Evolutionary conservation across 768 basidiomycete genomes (phyloP), one percentile per base, ranked within the genome.

Genomic region (Amylocystis lapponica): DNA sequence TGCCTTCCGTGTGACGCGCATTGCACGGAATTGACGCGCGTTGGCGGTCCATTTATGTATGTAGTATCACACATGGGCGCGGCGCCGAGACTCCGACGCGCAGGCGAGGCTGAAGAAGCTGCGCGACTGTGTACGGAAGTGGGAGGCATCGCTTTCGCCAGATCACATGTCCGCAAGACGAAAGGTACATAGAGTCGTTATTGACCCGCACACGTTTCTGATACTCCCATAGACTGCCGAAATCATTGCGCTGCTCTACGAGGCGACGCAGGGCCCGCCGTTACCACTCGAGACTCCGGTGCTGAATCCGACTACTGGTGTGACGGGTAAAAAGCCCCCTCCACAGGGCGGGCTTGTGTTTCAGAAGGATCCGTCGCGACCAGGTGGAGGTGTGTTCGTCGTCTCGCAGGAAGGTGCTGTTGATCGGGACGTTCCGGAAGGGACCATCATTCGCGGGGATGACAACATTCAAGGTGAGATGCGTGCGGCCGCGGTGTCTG

Each of bases 151-250:
- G 1, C 75, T 93, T 46, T 87, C 85, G 46, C 84, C 87, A 36
- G 93, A 96, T 52, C 93, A 97, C 65, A 94, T 94, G 90, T 90
- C 87, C 31, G 83, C 87, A 16, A 78, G 92, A 66, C 81, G 92
- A 51, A 95, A 95, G 83, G 74, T 69, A 35, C 53, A 35, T 42
- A 46, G 47, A 34, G 34, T 31, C 45, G 14, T 34, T 34, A 3
- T 27, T 19, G 13, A 45, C n/a, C 11, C 51, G 16, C 12, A 16
- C 13, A 34, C 27, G 51, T 41, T 44, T 46, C 62, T 57, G 46
- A 43, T 39, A 41, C 36, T 25, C 14, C 45, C 36, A 53, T 61
- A 93, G 88, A 91, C 89, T 0, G 81, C 89, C 35, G 93, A 97
- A 65, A 94, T 95, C 43, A 95, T 96, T 52, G 75, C 86, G 5